A percentile compares a stretch with the other conserved stretches of the same genome.
phyloP scores from a whole-genome alignment of 2,329 filamentous ascomycete species.

The Zalaria obscura region DNA sequence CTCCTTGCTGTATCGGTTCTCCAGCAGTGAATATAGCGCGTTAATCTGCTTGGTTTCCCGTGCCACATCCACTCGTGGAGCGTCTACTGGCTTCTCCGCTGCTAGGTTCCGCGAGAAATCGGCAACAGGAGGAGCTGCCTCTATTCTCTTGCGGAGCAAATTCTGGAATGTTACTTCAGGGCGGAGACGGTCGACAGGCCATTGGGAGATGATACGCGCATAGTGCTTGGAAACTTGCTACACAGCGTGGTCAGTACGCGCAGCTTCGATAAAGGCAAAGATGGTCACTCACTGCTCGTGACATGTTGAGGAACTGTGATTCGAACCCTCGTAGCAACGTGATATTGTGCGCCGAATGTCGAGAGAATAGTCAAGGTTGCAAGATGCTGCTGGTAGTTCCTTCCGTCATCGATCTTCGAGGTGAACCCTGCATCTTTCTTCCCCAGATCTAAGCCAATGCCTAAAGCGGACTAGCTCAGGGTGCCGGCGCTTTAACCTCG shows the following conservation, averaged over 20 bases:
- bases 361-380: no score
- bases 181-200: slow-evolving; percentile 36
- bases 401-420: no score
- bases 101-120: slow-evolving; percentile 7
- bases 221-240: slow-evolving; percentile 31
- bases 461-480: no score
- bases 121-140: slow-evolving; percentile 11
- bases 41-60: slow-evolving; percentile 36
- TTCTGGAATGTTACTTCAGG: slow-evolving; percentile 32
- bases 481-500: no score
- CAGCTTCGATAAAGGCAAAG: neutral
- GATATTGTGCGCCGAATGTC: no score
- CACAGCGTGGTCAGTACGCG: neutral
- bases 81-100: neutral
- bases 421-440: slow-evolving; percentile 1
- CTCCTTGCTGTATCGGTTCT: slow-evolving; percentile 39
- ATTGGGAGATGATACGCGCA: slow-evolving; percentile 32
- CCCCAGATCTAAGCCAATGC: neutral
- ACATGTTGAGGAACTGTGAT: slow-evolving; percentile 1
- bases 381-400: no score
- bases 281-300: slow-evolving; percentile 1
- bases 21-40: slow-evolving; percentile 45
- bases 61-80: slow-evolving; percentile 5
- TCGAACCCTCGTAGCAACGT: neutral
- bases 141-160: slow-evolving; percentile 27